Conservation (phyloP, 1,284 basidiomycete species). For the Meira nashicola region DNA sequence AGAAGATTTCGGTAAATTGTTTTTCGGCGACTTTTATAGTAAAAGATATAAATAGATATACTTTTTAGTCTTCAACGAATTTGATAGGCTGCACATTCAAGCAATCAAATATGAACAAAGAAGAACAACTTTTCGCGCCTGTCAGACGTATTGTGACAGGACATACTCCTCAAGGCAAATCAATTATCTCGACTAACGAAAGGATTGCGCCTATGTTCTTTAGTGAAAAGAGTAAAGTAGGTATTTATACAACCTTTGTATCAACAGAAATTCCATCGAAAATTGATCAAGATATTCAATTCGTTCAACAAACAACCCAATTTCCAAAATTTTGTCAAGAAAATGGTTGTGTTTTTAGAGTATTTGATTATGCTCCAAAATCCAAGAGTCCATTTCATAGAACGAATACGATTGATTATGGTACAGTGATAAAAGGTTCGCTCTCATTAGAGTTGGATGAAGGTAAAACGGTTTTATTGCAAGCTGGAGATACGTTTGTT, state of each 20-base stretch:
- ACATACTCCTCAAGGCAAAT: not conserved
- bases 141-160: conserved; percentile 4
- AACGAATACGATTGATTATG: conserved; percentile 1
- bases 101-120: too few species aligned
- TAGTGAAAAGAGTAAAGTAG: not conserved
- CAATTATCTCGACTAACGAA: not conserved
- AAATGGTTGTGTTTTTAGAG: not conserved
- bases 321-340: not conserved
- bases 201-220: not conserved
- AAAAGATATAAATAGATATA: too few species aligned
- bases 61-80: too few species aligned
- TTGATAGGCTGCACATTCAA: too few species aligned
- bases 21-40: too few species aligned
- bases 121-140: not conserved
- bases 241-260: not conserved
- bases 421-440: not conserved
- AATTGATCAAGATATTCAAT: not conserved
- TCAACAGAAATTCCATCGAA: not conserved
- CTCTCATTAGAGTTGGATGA: not conserved
- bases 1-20: too few species aligned
- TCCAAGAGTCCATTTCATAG: not conserved
- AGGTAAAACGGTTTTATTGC: not conserved
- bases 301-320: not conserved
- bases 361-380: not conserved
- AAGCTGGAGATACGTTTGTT: not conserved